These are phyloP conservation scores for Penicillium argentinense DNA, from an alignment of 495 filamentous ascomycete genomes.

Conservation along the genomic window DNA sequence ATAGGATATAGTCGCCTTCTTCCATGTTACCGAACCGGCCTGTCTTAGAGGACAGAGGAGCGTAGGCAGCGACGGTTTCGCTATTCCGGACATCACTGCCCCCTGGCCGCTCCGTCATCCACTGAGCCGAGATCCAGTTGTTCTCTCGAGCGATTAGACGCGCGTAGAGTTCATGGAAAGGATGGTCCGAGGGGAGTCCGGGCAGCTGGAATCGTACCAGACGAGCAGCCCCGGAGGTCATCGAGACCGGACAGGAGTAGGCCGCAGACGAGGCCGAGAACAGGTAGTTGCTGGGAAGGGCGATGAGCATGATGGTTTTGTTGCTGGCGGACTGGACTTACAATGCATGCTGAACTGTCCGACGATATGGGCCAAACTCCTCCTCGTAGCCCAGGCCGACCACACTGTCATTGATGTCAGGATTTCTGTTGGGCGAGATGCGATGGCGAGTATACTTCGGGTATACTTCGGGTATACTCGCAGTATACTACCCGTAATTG, in stretches of 20 bases:
- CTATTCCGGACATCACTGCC: conserved; percentile 69
- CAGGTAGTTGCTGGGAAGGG: conserved; percentile 62
- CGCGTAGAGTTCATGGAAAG: conserved; percentile 49
- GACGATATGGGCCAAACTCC: conserved; percentile 29
- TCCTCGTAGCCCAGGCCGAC: conserved; percentile 39
- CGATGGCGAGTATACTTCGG: too few species aligned
- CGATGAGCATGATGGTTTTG: conserved; percentile 40
- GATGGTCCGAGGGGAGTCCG: conserved; percentile 30
- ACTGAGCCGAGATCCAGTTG: conserved; percentile 73
- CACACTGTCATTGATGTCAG: conserved; percentile 30
- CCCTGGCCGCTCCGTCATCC: conserved; percentile 76
- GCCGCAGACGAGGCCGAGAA: conserved; percentile 60
- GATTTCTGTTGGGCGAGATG: too few species aligned
- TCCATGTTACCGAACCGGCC: conserved; percentile 16
- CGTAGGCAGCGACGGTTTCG: conserved; percentile 57
- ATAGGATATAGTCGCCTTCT: conserved; percentile 41
- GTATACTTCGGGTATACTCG: not conserved
- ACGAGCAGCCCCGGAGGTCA: conserved; percentile 67
- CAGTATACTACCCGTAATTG: not conserved
- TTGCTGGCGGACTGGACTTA: conserved; percentile 11
- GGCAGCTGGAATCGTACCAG: conserved; percentile 54
- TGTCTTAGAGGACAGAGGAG: conserved; percentile 16
- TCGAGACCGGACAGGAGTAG: conserved; percentile 64
- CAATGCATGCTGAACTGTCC: conserved; percentile 38
- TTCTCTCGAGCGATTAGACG: conserved; percentile 58